These are phyloP conservation scores for Pestalotiopsis sp. DNA, from an alignment of 2,329 filamentous ascomycete genomes.

Conservation along the genomic window DNA sequence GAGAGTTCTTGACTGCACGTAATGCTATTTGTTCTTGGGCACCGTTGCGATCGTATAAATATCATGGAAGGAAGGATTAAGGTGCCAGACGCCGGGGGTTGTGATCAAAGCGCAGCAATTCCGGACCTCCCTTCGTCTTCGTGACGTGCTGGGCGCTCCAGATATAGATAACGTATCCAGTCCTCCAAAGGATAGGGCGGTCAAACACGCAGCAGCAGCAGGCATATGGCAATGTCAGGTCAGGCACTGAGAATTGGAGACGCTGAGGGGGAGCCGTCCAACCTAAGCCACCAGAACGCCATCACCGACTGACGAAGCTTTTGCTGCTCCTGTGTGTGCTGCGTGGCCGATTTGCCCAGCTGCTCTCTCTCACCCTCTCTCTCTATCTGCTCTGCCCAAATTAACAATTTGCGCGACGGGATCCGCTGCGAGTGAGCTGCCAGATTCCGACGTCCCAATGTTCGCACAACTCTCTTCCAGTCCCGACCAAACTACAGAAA, in stretches of 20 bases:
- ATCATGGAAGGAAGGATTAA: background rate
- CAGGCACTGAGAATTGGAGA: background rate
- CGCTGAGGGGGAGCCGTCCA: background rate
- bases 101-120: background rate
- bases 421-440: background rate
- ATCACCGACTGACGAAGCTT: slow-evolving; percentile 6
- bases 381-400: background rate
- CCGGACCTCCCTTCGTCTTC: background rate
- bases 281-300: background rate
- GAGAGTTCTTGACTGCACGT: background rate
- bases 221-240: background rate
- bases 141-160: background rate
- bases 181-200: background rate
- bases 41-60: background rate
- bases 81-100: background rate
- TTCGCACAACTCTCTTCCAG: background rate
- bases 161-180: background rate
- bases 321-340: background rate
- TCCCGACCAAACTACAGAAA: background rate
- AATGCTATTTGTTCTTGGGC: background rate
- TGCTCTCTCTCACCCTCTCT: background rate
- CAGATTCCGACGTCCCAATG: background rate
- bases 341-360: background rate
- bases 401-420: slow-evolving; percentile 7
- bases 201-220: background rate